Percentiles rank a stretch among this genome's conserved stretches.
These are phyloP conservation scores for Scheffersomyces parashehatae DNA, from an alignment of 1,139 yeast genomes.

Conservation along the genomic window DNA sequence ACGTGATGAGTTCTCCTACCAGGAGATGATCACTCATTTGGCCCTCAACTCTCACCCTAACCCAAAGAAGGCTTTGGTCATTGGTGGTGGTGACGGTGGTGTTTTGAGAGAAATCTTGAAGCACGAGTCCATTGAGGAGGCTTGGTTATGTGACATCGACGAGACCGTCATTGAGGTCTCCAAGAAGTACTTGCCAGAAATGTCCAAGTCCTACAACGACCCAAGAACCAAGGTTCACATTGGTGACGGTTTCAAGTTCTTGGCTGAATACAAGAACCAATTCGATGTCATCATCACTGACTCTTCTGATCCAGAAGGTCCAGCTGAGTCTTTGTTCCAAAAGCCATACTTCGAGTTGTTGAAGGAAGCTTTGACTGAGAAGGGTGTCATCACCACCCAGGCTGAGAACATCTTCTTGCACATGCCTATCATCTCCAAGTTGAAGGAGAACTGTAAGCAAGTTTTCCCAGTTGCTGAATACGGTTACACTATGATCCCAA, in stretches of 20 bases:
- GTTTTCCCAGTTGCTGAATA: constrained; percentile 89
- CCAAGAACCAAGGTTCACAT: constrained; percentile 82
- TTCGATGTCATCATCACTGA: constrained; percentile 93
- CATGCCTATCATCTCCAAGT: constrained; percentile 71
- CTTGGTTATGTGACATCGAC: constrained; percentile 88
- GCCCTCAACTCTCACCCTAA: constrained; percentile 88
- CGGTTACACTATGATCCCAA: constrained; percentile 86
- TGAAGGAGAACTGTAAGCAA: constrained; percentile 70
- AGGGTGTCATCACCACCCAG: constrained; percentile 90
- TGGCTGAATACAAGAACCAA: constrained; percentile 66
- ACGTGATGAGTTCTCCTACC: constrained; percentile 92
- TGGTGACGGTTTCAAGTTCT: constrained; percentile 91
- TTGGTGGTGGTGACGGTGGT: constrained; percentile 98
- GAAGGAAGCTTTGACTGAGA: constrained; percentile 74
- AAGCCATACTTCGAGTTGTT: constrained; percentile 81
- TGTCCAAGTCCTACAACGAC: constrained; percentile 77
- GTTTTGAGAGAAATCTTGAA: constrained; percentile 89
- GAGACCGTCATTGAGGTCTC: constrained; percentile 84
- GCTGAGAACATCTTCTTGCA: constrained; percentile 92
- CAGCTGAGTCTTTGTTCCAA: constrained; percentile 88
- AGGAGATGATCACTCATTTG: constrained; percentile 91
- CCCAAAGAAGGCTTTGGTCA: constrained; percentile 85
- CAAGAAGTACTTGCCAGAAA: constrained; percentile 79
- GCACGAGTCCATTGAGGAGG: constrained; percentile 80
- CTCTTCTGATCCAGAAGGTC: constrained; percentile 96